Conservation (phyloP, 1,139 yeast genomes). For the Geotrichum siamense region DNA sequence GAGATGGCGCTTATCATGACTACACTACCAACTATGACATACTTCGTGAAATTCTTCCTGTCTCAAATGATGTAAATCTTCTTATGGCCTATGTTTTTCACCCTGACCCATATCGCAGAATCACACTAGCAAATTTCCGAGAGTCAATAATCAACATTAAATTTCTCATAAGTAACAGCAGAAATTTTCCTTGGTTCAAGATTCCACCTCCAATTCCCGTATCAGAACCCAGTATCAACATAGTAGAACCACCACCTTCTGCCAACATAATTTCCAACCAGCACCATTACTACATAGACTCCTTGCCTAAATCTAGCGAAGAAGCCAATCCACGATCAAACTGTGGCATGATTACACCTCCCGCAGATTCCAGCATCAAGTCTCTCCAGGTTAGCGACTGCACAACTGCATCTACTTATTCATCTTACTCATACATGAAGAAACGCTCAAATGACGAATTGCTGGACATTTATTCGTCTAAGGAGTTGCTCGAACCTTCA, state of each 20-base stretch:
- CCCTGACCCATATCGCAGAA: constrained; percentile 15
- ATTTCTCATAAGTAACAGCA: constrained; percentile 1
- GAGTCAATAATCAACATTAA: constrained; percentile 1
- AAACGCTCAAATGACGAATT: constrained; percentile 1
- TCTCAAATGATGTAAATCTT: constrained; percentile 8
- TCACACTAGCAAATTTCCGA: constrained; percentile 8
- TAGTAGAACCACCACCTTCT: not conserved
- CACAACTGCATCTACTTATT: constrained; percentile 11
- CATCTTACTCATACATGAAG: not conserved
- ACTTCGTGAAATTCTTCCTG: constrained; percentile 11
- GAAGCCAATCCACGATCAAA: constrained; percentile 2
- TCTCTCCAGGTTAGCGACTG: constrained; percentile 12
- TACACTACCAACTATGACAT: constrained; percentile 5
- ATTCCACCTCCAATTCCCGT: constrained; percentile 1
- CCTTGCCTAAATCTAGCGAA: not conserved
- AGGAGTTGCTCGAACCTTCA: not conserved
- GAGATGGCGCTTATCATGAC: constrained; percentile 10
- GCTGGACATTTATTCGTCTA: constrained; percentile 1
- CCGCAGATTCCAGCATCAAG: constrained; percentile 7
- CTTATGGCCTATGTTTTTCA: constrained; percentile 14
- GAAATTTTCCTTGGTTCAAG: constrained; percentile 14
- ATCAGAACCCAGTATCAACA: constrained; percentile 3
- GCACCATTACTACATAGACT: not conserved
- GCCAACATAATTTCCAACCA: not conserved
- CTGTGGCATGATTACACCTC: constrained; percentile 11